Evolutionary conservation across 108 stramenopile species (phyloP), one percentile per base, ranked within the genome.

Genomic region (Schizochytrium sp.): DNA sequence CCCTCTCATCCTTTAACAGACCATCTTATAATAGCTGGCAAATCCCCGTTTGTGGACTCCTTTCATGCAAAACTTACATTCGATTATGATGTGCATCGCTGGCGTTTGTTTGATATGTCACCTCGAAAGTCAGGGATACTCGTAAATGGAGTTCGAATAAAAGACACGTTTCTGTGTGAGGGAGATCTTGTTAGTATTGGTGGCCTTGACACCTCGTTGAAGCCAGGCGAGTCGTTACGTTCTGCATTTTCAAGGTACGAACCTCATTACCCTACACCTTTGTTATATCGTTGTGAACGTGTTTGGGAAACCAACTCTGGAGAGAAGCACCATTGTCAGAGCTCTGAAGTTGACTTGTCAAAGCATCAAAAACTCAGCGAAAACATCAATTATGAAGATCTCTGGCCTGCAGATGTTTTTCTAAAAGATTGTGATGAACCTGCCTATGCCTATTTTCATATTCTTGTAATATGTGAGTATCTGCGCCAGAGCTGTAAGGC

Each of bases 401-500:
- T 10, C 57, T 17, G 57, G 12, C 64, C 64, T 7, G 42, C 64
- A 7, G 15, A 38, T 0, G 44, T 69, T 0, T 69, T 69, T 69
- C 42, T 69, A 8, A 44, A 69, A 38, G 64, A 38, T 8, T 8
- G 15, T 8, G 15, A 50, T n/a, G 76, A 83, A 47, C 53, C 53
- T 13, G 50, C 76, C 2, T 83, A 38, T 3, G 38, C 40, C 38
- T 53, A 83, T 28, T 83, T 83, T 83, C 47, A 83, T 83, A 53
- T 28, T 10, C 76, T 83, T 53, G 76, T 83, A 13, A 53, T 83
- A 40, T 40, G 50, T 2, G 76, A 83, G 76, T 83, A 83, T 28
- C 47, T 83, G 50, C 76, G 76, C 76, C 76, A 83, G 47, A 83
- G 76, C 13, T 83, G 47, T 38, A 83, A 55, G 76, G 10, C 5